Evolutionary conservation across 768 basidiomycete species (phyloP), one percentile per base, ranked within the genome.

Genomic region (Leccinum variicolor): DNA sequence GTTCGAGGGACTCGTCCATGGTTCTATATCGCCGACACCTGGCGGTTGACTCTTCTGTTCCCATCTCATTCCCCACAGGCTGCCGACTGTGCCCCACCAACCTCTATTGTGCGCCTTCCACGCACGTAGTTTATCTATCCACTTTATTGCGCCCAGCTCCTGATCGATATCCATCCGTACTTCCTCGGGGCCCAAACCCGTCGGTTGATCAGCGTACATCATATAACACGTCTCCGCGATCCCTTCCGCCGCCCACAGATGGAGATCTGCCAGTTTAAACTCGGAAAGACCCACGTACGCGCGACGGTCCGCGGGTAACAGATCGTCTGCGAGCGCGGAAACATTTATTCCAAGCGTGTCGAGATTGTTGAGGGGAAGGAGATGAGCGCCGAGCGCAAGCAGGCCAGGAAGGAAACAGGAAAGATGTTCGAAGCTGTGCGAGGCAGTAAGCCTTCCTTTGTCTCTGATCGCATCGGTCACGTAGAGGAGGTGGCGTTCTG

Each of bases 371-470:
- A 86, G 74, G 6, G 82, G 82, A 26, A 90, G 77, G 9, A 80
- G 80, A 62, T 86, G 80, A 4, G 73, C 87, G 15, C 89, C 89
- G 3, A 92, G 79, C 6, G 89, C 87, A 25, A 92, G 76, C 8
- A 90, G 76, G 4, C 89, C 89, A 0, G 89, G 89, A 54, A 89
- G 77, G 75, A 90, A 92, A 69, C 89, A 90, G 2, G 88, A 81
- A 19, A 92, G 75, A 64, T 91, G 89, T 62, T 91, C 86, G 58
- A 89, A 82, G 11, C 61, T 60, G 62, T 85, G 81, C 4, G 78
- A 71, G 13, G 82, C 74, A 1, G 54, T 36, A n/a, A 66, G 60
- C 3, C 64, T 5, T 13, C 60, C 43, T 69, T 71, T 53, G 65
- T 64, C 10, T 17, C 58, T 6, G 60, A 33, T 48, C n/a, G 67